Evolutionary conservation across 345 rosid genomes (phyloP).

Genomic region (Acer campestre): DNA sequence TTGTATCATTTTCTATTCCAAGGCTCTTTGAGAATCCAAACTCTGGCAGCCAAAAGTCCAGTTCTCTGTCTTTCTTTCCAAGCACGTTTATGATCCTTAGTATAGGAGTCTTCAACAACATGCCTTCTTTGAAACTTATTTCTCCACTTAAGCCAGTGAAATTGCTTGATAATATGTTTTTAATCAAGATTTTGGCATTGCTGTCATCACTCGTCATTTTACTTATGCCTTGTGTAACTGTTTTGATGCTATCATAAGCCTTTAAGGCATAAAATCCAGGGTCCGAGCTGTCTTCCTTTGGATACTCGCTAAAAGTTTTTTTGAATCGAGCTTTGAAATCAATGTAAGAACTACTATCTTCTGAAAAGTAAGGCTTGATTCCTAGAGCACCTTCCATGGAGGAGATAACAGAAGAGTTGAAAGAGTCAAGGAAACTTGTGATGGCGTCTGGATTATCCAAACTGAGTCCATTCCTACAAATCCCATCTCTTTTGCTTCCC

Average conservation of each 20-base stretch:
- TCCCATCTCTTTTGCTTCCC: conserved; percentile 42
- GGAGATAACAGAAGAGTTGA: conserved; percentile 38
- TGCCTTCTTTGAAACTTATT: conserved; percentile 32
- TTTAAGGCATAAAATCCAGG: conserved; percentile 39
- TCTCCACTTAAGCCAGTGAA: conserved; percentile 48
- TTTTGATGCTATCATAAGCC: conserved; percentile 47
- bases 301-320: conserved; percentile 23
- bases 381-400: conserved; percentile 54
- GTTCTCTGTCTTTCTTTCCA: conserved; percentile 43
- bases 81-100: conserved; percentile 40
- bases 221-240: conserved; percentile 19
- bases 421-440: conserved; percentile 35
- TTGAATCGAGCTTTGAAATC: conserved; percentile 31
- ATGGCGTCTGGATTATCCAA: conserved; percentile 46
- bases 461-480: conserved; percentile 40
- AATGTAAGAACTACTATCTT: conserved; percentile 14
- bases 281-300: conserved; percentile 29
- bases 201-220: not conserved
- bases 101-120: conserved; percentile 6
- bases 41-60: conserved; percentile 42
- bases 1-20: not conserved
- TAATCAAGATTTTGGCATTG: conserved; percentile 12
- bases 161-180: conserved; percentile 25
- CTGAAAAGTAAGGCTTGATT: conserved; percentile 33
- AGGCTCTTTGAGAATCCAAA: conserved; percentile 32